Percentiles rank a stretch among this genome's conserved stretches.
Evolutionary conservation across 257 asterid species (phyloP).

Genomic region (Paraleonurus japonicus): DNA sequence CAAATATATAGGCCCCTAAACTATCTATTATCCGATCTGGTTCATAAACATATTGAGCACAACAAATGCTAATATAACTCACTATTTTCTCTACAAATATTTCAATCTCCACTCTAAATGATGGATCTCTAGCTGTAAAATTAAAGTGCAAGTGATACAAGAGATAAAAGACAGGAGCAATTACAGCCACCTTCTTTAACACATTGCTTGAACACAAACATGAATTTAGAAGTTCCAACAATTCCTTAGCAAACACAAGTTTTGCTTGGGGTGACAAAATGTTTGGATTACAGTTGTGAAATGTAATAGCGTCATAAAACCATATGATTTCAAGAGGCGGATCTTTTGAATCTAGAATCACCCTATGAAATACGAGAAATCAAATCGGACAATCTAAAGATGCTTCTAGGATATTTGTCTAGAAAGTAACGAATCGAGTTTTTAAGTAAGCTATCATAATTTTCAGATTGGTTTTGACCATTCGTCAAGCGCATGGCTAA

Average conservation of each 20-base stretch:
- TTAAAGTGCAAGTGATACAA: conserved; percentile 23
- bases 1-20: conserved; percentile 19
- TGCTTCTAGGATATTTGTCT: neutral
- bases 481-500: conserved; percentile 2
- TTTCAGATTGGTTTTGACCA: neutral
- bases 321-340: conserved; percentile 34
- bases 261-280: conserved; percentile 21
- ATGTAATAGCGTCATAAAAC: conserved; percentile 20
- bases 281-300: conserved; percentile 19
- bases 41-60: conserved; percentile 20
- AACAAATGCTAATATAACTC: too few relatives aligned
- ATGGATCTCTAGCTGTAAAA: too few relatives aligned
- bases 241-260: conserved; percentile 2
- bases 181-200: conserved; percentile 28
- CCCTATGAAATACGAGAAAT: neutral
- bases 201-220: conserved; percentile 16
- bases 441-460: neutral
- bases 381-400: conserved; percentile 7
- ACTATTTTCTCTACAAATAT: too few relatives aligned
- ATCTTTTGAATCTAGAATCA: neutral
- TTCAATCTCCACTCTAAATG: too few relatives aligned
- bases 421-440: conserved; percentile 21
- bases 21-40: conserved; percentile 13
- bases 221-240: conserved; percentile 13
- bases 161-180: conserved; percentile 36